Evolutionary conservation across 2,329 filamentous ascomycete species (phyloP).

Genomic region (Atkinsonella hypoxylon): DNA sequence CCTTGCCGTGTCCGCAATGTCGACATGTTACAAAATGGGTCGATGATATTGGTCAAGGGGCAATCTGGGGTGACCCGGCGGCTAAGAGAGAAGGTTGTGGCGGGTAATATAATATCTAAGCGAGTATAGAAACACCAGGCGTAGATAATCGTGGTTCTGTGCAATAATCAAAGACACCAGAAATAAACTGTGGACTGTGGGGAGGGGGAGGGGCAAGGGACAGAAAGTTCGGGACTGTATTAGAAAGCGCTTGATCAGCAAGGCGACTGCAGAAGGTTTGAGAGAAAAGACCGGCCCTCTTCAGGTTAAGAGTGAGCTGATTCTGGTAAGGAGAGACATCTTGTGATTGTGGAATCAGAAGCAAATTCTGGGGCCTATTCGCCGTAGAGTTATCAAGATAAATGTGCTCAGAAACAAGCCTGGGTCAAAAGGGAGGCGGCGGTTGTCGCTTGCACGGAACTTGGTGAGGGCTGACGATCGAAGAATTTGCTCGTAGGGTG

Average conservation of each 20-base stretch:
- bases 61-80: constrained; percentile 15
- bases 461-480: neutral
- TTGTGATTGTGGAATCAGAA: too few relatives aligned
- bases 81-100: constrained; percentile 6
- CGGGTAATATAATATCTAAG: neutral
- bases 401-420: neutral
- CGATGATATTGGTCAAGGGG: constrained; percentile 40
- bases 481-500: neutral
- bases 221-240: neutral
- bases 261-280: neutral
- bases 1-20: constrained; percentile 36
- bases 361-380: too few relatives aligned
- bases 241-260: neutral
- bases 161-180: neutral
- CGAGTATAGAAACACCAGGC: neutral
- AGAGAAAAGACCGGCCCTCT: neutral
- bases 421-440: neutral
- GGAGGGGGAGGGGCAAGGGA: neutral
- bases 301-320: neutral
- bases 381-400: neutral
- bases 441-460: neutral
- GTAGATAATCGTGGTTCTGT: neutral
- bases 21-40: constrained; percentile 26
- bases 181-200: neutral
- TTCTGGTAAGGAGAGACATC: neutral